Base-by-base conservation (phyloP, 257 asterid genomes). In the Solanum lycopersicoides region DNA sequence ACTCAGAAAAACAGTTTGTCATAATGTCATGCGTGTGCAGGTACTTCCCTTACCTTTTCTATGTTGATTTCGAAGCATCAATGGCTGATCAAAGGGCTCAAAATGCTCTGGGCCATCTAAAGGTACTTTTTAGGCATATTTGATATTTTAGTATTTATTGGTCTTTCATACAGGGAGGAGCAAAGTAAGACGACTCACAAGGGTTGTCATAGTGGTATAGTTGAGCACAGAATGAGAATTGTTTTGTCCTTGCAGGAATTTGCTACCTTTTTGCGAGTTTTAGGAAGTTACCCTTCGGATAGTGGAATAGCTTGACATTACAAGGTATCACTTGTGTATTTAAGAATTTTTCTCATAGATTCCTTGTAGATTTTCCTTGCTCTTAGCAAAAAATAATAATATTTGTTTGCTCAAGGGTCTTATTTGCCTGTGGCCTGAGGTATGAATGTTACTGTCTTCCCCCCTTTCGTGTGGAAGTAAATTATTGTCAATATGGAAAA, bases 41-140 rank as follows among this genome's bases (percentile, higher is more conserved):
- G 87, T 91, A 93, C 88, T 97, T 97, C 88, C 99, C 99, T 25
- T 97, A 97, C 94, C 96, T 97, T 88, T 97, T 97, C 92, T 97
- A 96, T 87, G 97, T 97, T 76, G 99, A 97, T 93, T 97, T 97
- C 87, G 99, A 97, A 92, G 98, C 99, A 89, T 97, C 99, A 87
- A 97, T 96, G 98, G 99, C 99, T 42, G 99, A 97, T 83, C 95
- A 94, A 92, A 95, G 94, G 88, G 97, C 99, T 89, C 99, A 97
- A 92, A 95, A 97, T 93, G 99, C 99, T 89, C 97, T 97, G 85
- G 93, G 94, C 35, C 96, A 97, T 92, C 92, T 96, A 56, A 93
- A 97, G 97, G 99, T 96, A 82, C 59, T 44, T 83, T 85, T 77
- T 88, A 42, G 87, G 50, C 72, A 34, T 35, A 21, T 47, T 14